Percentiles rank a stretch among this genome's conserved stretches.
These are phyloP conservation scores for Candida adriatica DNA, from an alignment of 805 yeast species.

Conservation along the genomic window DNA sequence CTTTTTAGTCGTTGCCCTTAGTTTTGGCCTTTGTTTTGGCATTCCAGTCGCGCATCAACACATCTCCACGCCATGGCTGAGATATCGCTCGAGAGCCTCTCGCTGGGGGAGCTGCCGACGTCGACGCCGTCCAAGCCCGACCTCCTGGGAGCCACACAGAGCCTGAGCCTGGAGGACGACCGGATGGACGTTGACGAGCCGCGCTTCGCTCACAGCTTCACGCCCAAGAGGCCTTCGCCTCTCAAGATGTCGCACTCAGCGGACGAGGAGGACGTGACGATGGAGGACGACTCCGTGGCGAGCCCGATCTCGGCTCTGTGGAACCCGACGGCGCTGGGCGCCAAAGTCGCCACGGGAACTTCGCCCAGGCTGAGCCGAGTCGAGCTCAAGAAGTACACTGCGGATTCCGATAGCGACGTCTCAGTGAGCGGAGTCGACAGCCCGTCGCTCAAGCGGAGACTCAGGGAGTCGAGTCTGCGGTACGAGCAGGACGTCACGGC, in stretches of 20 bases:
- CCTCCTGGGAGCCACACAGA: constrained; percentile 5
- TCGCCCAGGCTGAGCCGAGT: constrained; percentile 11
- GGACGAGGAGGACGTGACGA: constrained; percentile 2
- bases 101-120: constrained; percentile 1
- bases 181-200: constrained; percentile 1
- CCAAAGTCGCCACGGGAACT: constrained; percentile 18
- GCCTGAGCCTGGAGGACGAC: constrained; percentile 5
- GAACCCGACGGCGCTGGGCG: constrained; percentile 23
- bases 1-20: constrained; percentile 5
- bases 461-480: constrained; percentile 9
- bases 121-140: constrained; percentile 1
- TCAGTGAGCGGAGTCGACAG: constrained; percentile 3
- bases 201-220: constrained; percentile 1
- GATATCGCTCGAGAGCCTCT: constrained; percentile 6
- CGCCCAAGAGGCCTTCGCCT: constrained; percentile 7
- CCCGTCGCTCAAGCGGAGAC: constrained; percentile 1
- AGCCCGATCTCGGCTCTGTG: constrained; percentile 7
- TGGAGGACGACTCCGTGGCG: background rate
- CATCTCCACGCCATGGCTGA: constrained; percentile 4
- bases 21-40: too few species aligned
- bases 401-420: background rate
- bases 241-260: constrained; percentile 5
- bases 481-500: constrained; percentile 8
- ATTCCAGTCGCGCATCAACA: background rate
- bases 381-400: constrained; percentile 5